These are phyloP conservation scores for Tuber microsphaerosporum DNA, from an alignment of 495 filamentous ascomycete species.

Conservation along the genomic window DNA sequence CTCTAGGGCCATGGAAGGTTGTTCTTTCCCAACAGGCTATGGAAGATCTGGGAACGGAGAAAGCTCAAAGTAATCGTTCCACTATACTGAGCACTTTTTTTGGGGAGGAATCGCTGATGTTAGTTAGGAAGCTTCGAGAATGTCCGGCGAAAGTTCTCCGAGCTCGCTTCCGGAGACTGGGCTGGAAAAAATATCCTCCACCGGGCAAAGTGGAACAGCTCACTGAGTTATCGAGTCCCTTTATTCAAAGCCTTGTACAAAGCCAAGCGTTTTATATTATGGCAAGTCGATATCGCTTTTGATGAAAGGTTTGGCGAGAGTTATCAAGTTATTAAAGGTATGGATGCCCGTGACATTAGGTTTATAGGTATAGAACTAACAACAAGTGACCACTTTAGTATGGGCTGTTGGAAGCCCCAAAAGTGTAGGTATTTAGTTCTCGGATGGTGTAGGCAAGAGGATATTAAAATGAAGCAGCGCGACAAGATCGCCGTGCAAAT, in stretches of 20 bases:
- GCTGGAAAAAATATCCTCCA: too few relatives aligned
- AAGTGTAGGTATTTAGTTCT: neutral
- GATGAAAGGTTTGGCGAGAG: too few relatives aligned
- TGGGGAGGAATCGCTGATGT: neutral
- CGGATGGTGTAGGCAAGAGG: neutral
- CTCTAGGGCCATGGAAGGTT: too few relatives aligned
- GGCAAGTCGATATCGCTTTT: too few relatives aligned
- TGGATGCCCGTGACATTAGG: neutral
- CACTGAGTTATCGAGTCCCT: too few relatives aligned
- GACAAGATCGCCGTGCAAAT: neutral
- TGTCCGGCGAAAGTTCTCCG: neutral
- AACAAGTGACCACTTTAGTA: neutral
- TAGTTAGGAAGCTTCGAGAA: neutral
- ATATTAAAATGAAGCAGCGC: neutral
- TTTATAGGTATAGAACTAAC: neutral
- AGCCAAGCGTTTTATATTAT: too few relatives aligned
- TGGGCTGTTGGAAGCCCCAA: slow-evolving; percentile 15
- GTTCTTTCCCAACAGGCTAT: slow-evolving; percentile 42
- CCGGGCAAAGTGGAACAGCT: too few relatives aligned
- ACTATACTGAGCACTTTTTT: neutral
- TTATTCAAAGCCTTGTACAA: too few relatives aligned
- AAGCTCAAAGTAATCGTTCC: slow-evolving; percentile 2
- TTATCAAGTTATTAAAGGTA: too few relatives aligned
- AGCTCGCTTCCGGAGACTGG: too few relatives aligned
- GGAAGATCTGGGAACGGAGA: slow-evolving; percentile 21